Conservation (phyloP, 371 early-diverging fungal species). For the Caulochytrium protostelioides region DNA sequence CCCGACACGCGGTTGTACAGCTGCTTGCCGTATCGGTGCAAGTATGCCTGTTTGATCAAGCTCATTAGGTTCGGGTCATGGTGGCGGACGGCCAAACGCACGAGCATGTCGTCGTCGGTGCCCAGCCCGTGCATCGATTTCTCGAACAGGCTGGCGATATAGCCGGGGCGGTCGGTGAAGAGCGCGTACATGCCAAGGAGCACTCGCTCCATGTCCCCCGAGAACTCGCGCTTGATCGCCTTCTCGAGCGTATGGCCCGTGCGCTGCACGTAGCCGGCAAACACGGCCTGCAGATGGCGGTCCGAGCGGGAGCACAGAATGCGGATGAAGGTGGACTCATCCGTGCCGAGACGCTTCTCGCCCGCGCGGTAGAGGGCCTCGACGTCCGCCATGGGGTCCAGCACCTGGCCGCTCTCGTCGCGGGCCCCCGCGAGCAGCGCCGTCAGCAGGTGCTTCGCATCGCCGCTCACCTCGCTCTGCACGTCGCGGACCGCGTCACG, state of each 20-base stretch:
- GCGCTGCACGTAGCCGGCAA: too few species aligned
- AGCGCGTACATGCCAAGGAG: conserved; percentile 14
- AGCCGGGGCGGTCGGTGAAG: conserved; percentile 9
- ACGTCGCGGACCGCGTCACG: conserved; percentile 7
- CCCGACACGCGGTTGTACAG: conserved; percentile 18
- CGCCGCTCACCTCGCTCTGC: conserved; percentile 7
- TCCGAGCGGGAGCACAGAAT: conserved; percentile 13
- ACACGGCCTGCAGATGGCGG: conserved; percentile 18
- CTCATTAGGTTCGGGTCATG: conserved; percentile 19
- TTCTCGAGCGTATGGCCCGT: conserved; percentile 17
- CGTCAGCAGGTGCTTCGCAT: conserved; percentile 5
- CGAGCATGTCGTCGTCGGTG: conserved; percentile 20
- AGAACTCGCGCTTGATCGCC: conserved; percentile 26
- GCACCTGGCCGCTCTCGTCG: conserved; percentile 5
- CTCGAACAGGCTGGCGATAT: conserved; percentile 23
- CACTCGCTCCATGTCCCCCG: conserved; percentile 21
- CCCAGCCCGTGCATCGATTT: conserved; percentile 28
- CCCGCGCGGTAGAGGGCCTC: conserved; percentile 27
- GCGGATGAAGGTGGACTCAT: conserved; percentile 13
- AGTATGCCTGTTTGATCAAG: conserved; percentile 21
- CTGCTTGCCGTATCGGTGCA: conserved; percentile 13
- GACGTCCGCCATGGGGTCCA: conserved; percentile 15
- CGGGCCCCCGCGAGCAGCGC: conserved; percentile 7
- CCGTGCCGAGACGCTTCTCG: conserved; percentile 23
- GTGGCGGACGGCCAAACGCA: conserved; percentile 20